Conservation (phyloP, 306 rosid genomes). For the Sphenostylis stenocarpa region DNA sequence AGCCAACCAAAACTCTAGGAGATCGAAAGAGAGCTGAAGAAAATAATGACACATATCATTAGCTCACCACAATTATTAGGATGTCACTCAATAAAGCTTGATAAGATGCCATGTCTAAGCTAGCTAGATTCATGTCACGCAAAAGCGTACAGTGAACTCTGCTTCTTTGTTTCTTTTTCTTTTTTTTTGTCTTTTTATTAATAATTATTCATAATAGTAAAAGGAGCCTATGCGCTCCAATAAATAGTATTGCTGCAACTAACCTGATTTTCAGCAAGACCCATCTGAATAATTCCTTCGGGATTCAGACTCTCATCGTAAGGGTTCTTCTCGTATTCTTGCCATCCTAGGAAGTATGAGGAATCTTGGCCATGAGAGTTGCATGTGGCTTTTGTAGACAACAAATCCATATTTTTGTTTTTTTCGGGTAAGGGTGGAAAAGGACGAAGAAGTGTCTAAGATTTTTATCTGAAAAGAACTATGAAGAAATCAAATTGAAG, state of each 20-base stretch:
- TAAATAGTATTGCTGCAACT: conserved; percentile 6
- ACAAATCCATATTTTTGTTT: conserved; percentile 46
- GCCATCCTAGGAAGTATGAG: conserved; percentile 93
- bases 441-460: background rate
- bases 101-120: conserved; percentile 13
- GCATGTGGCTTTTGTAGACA: conserved; percentile 81
- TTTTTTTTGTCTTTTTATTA: background rate
- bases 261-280: conserved; percentile 96
- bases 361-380: conserved; percentile 98
- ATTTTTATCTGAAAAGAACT: background rate
- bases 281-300: conserved; percentile 94
- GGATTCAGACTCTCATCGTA: conserved; percentile 64
- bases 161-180: conserved; percentile 7
- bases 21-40: conserved; percentile 87
- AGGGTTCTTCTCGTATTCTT: conserved; percentile 87
- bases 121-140: conserved; percentile 19
- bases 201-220: background rate
- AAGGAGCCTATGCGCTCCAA: background rate
- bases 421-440: background rate
- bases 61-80: conserved; percentile 26
- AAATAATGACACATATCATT: conserved; percentile 11
- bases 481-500: background rate
- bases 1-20: conserved; percentile 74
- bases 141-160: conserved; percentile 4
- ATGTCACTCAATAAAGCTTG: background rate